phyloP scores from a whole-genome alignment of 306 rosid species.

The Benincasa hispida region DNA sequence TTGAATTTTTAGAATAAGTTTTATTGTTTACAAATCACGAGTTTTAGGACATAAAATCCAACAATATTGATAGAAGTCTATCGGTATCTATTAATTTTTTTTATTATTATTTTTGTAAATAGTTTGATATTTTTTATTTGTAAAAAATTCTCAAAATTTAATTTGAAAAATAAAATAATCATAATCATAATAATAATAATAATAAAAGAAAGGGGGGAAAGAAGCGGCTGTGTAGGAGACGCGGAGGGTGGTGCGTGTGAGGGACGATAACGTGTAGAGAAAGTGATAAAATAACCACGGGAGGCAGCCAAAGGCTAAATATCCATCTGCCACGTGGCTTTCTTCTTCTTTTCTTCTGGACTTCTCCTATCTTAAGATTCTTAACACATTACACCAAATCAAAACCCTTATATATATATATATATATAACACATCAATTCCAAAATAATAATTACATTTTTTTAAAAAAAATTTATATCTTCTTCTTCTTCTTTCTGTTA shows the following conservation, averaged over 20 bases:
- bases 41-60: too few species aligned
- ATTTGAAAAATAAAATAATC: too few species aligned
- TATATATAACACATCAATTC: not conserved
- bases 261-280: not conserved
- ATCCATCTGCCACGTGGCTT: not conserved
- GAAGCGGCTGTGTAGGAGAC: not conserved
- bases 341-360: not conserved
- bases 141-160: too few species aligned
- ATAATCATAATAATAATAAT: too few species aligned
- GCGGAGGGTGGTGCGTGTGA: constrained; percentile 11
- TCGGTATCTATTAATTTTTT: too few species aligned
- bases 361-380: not conserved
- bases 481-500: not conserved
- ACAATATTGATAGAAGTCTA: too few species aligned
- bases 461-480: too few species aligned
- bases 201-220: not conserved
- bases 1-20: too few species aligned
- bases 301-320: not conserved
- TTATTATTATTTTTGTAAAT: too few species aligned
- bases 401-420: not conserved
- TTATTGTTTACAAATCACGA: too few species aligned
- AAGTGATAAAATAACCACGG: not conserved
- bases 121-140: too few species aligned
- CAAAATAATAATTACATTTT: not conserved
- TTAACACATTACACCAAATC: not conserved